Conservation (phyloP, 75 land plant genomes). For the Cryptomeria japonica region DNA sequence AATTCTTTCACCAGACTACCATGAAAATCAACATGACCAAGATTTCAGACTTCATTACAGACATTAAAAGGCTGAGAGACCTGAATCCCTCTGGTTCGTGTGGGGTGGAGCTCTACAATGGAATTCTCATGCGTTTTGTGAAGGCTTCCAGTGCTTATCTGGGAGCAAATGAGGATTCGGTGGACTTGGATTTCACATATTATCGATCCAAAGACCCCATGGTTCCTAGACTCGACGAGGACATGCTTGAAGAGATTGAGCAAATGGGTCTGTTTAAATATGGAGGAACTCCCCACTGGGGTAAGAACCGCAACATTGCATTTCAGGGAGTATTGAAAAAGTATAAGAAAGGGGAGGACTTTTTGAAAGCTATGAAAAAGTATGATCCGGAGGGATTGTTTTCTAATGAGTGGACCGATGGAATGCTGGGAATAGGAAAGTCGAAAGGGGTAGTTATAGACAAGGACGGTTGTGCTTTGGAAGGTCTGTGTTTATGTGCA, state of each 20-base stretch:
- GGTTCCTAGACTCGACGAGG: slow-evolving; percentile 59
- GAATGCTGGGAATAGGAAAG: slow-evolving; percentile 45
- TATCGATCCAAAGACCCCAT: slow-evolving; percentile 52
- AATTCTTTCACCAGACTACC: slow-evolving; percentile 64
- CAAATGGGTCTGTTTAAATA: slow-evolving; percentile 78
- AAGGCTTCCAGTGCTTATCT: slow-evolving; percentile 64
- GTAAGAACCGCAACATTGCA: slow-evolving; percentile 75
- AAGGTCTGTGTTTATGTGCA: slow-evolving; percentile 79
- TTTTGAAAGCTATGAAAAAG: slow-evolving; percentile 39
- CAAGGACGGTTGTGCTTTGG: slow-evolving; percentile 67
- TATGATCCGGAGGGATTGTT: slow-evolving; percentile 72
- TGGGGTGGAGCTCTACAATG: slow-evolving; percentile 66
- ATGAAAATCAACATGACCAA: slow-evolving; percentile 36
- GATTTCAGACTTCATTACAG: slow-evolving; percentile 55
- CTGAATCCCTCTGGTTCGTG: slow-evolving; percentile 49
- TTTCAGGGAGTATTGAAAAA: slow-evolving; percentile 43
- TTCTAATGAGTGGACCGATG: slow-evolving; percentile 73
- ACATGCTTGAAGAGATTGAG: slow-evolving; percentile 74
- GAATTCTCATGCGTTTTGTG: slow-evolving; percentile 72
- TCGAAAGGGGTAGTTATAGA: slow-evolving; percentile 16
- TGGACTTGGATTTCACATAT: slow-evolving; percentile 70
- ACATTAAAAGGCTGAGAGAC: slow-evolving; percentile 56
- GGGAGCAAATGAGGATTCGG: slow-evolving; percentile 51
- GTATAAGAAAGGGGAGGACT: slow-evolving; percentile 39
- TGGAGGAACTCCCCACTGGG: slow-evolving; percentile 81